Evolutionary conservation across 306 rosid species (phyloP).

Genomic region (Quercus wislizeni): DNA sequence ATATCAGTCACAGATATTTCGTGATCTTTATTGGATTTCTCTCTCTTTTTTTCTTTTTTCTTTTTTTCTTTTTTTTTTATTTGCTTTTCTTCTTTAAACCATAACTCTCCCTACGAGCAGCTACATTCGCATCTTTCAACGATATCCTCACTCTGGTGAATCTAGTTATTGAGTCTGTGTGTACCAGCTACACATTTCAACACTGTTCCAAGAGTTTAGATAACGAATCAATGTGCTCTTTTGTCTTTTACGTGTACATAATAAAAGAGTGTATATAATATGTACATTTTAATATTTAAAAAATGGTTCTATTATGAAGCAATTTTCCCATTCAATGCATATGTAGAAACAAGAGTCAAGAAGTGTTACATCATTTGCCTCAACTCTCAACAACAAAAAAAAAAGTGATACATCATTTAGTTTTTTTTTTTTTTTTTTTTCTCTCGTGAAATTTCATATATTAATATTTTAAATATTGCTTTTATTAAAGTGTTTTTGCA

Average conservation of each 20-base stretch:
- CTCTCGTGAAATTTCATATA: too few species aligned
- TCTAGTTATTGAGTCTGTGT: neutral
- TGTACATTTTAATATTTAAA: neutral
- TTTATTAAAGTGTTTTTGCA: too few species aligned
- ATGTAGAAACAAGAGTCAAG: too few species aligned
- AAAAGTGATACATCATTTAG: too few species aligned
- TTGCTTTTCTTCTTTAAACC: conserved; percentile 33
- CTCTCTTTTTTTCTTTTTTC: conserved; percentile 56
- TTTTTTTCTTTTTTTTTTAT: conserved; percentile 53
- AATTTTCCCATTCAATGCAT: too few species aligned
- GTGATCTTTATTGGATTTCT: conserved; percentile 83
- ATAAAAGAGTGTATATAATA: too few species aligned
- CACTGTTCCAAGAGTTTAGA: neutral
- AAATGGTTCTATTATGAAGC: too few species aligned
- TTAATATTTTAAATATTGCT: too few species aligned
- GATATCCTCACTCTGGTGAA: conserved; percentile 3
- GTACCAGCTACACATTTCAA: neutral
- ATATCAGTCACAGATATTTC: conserved; percentile 63
- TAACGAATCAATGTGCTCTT: neutral
- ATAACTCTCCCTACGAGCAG: conserved; percentile 22
- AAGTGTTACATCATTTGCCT: too few species aligned
- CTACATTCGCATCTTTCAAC: conserved; percentile 26
- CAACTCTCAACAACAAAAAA: too few species aligned
- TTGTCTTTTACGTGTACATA: neutral
- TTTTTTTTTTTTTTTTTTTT: too few species aligned